Conservation (phyloP, 2,329 filamentous ascomycete genomes). For the Fusarium udum region DNA sequence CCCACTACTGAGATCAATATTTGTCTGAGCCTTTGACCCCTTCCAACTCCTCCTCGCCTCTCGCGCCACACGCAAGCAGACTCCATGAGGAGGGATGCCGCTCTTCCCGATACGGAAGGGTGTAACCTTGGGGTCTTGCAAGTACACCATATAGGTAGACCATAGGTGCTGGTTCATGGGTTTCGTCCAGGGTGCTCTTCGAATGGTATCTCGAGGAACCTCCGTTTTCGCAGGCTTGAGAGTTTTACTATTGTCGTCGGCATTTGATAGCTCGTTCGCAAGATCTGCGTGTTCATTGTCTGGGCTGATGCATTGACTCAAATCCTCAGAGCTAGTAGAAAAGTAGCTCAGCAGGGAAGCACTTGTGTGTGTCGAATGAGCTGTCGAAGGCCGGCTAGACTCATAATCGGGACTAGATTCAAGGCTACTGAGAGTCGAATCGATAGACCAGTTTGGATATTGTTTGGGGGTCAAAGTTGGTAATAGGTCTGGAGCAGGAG, state of each 20-base stretch:
- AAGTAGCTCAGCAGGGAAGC: conserved; percentile 66
- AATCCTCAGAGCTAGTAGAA: conserved; percentile 66
- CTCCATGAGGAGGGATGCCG: conserved; percentile 71
- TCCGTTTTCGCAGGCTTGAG: conserved; percentile 40
- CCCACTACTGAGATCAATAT: conserved; percentile 56
- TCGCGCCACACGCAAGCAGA: conserved; percentile 71
- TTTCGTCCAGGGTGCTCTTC: conserved; percentile 70
- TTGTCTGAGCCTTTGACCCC: conserved; percentile 58
- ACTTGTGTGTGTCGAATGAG: conserved; percentile 67
- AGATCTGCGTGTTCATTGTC: conserved; percentile 48
- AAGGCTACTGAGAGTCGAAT: conserved; percentile 64
- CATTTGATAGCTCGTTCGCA: conserved; percentile 38
- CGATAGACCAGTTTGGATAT: conserved; percentile 68
- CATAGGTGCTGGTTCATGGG: conserved; percentile 73
- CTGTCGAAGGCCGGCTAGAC: conserved; percentile 68
- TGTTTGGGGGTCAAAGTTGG: conserved; percentile 56
- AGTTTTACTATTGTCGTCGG: conserved; percentile 47
- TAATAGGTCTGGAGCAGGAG: conserved; percentile 61
- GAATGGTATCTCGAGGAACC: conserved; percentile 44
- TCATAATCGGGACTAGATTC: conserved; percentile 69
- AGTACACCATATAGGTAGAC: conserved; percentile 71
- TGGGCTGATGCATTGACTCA: conserved; percentile 61
- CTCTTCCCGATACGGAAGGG: conserved; percentile 72
- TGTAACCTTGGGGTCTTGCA: conserved; percentile 74
- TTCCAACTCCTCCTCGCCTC: conserved; percentile 74